A percentile compares a stretch with the other conserved stretches of the same genome.
Conservation (phyloP, 2,329 filamentous ascomycete species). For the Pseudomassariella vexata region DNA sequence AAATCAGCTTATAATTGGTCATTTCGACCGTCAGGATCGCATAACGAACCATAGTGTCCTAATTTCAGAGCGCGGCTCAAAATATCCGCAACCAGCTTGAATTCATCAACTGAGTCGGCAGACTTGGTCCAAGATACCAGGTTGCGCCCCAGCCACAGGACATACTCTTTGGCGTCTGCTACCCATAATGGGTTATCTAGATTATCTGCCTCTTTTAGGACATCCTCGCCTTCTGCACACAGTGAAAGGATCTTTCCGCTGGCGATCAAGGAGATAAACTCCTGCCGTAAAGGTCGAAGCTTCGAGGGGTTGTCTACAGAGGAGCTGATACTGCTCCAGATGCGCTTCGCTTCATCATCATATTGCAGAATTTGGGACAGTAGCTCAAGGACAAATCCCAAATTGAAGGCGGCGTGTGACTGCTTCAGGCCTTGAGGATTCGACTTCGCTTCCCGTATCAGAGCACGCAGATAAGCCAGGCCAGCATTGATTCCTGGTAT, state of each 20-base stretch:
- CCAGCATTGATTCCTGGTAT: constrained; percentile 75
- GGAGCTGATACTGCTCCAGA: constrained; percentile 16
- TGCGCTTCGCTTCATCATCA: constrained; percentile 18
- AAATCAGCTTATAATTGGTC: constrained; percentile 11
- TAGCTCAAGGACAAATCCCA: constrained; percentile 38
- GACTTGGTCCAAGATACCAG: constrained; percentile 40
- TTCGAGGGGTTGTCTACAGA: constrained; percentile 14
- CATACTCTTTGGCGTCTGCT: constrained; percentile 58
- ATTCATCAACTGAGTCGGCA: constrained; percentile 26
- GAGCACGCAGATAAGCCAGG: constrained; percentile 59
- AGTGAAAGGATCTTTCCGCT: constrained; percentile 44
- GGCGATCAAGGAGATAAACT: constrained; percentile 40
- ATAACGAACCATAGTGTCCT: constrained; percentile 61
- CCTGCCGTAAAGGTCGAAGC: constrained; percentile 30
- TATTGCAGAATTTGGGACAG: constrained; percentile 34
- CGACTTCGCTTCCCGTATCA: constrained; percentile 47
- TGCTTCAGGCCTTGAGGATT: constrained; percentile 30
- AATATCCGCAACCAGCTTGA: constrained; percentile 39
- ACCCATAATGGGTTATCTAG: constrained; percentile 47
- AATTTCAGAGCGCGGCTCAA: constrained; percentile 59
- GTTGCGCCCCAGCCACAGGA: constrained; percentile 65
- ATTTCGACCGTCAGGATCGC: constrained; percentile 3
- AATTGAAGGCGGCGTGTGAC: constrained; percentile 35
- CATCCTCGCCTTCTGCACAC: constrained; percentile 49
- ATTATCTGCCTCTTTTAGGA: constrained; percentile 32